Base-by-base conservation (phyloP, 495 filamentous ascomycete species). In the Hypoxylon cercidicola region DNA sequence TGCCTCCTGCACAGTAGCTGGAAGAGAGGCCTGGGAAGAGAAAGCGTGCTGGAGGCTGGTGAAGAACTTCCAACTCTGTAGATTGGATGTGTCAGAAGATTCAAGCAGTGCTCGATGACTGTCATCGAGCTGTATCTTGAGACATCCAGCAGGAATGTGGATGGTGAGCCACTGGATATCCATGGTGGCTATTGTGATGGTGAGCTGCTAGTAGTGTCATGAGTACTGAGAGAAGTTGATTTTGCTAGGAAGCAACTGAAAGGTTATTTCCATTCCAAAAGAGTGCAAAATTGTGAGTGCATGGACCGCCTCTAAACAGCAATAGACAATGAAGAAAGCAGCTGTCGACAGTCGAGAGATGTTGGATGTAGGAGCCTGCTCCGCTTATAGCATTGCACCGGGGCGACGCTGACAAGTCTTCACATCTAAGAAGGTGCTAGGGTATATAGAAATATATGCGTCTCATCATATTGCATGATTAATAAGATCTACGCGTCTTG, bases 81-180 rank as follows among this genome's bases (percentile, higher is more conserved):
- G 30, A 8, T 53, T 13, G 0, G 56, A 15, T 4, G 44, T 15
- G n/a, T 41, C n/a, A 61, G 59, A 65, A 4, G 52, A 12, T 12
- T 64, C 35, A 11, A 23, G n/a, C 32, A 25, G 10, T 21, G 47
- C 35, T 19, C 59, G 19, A 3, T 18, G 43, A 37, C 37, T 55
- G 8, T 44, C 23, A 28, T 51, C 39, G 13, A 51, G 30, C 21
- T 64, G 18, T 37, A 79, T 16, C n/a, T 66, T 54, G 5, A 80
- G 54, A 57, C 78, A 77, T 1, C 78, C 78, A 11, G 69, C 75
- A 9, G 74, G 75, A 19, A 80, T 72, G 55, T 75, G 72, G 44
- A 66, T 66, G 47, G n/a, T 28, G 20, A 65, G 49, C 49, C 55
- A 66, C 39, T 32, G 8, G 10, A 19, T 21, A 13, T 62, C 69